Percentiles rank a stretch among this genome's conserved stretches.
Conservation (phyloP, 805 yeast genomes). For the Jamesozyma gamospora region DNA sequence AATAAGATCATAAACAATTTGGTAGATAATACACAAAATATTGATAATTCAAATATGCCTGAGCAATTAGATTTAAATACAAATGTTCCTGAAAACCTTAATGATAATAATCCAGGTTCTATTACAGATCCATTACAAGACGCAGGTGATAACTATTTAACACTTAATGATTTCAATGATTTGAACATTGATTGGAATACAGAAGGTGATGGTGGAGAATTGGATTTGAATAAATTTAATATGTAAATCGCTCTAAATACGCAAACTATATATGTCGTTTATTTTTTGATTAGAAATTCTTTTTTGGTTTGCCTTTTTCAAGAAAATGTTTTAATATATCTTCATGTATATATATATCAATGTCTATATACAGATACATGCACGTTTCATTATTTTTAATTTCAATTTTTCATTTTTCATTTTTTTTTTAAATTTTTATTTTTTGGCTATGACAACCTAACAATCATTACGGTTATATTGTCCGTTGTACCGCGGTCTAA, state of each 20-base stretch:
- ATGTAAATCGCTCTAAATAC: slow-evolving; percentile 2
- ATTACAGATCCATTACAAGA: slow-evolving; percentile 9
- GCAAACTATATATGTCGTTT: too few relatives aligned
- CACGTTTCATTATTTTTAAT: too few relatives aligned
- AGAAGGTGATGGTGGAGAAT: slow-evolving; percentile 21
- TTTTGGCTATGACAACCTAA: slow-evolving; percentile 26
- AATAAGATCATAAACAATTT: slow-evolving; percentile 1
- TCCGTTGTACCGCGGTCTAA: slow-evolving; percentile 75
- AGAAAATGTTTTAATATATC: too few relatives aligned
- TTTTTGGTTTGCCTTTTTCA: too few relatives aligned
- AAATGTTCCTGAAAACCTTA: slow-evolving; percentile 4
- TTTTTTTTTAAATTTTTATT: not conserved
- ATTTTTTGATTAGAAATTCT: too few relatives aligned
- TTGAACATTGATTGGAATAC: slow-evolving; percentile 28
- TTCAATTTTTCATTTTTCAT: too few relatives aligned
- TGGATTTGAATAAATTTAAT: slow-evolving; percentile 23
- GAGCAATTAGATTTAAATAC: not conserved
- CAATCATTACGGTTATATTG: slow-evolving; percentile 88
- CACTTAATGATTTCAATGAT: slow-evolving; percentile 29
- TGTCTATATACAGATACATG: not conserved
- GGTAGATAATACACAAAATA: not conserved
- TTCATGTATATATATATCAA: too few relatives aligned
- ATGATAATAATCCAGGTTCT: not conserved
- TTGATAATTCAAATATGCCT: not conserved
- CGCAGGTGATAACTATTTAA: slow-evolving; percentile 25